Base-by-base conservation (phyloP, 345 rosid genomes). In the Eucalyptus sp. region DNA sequence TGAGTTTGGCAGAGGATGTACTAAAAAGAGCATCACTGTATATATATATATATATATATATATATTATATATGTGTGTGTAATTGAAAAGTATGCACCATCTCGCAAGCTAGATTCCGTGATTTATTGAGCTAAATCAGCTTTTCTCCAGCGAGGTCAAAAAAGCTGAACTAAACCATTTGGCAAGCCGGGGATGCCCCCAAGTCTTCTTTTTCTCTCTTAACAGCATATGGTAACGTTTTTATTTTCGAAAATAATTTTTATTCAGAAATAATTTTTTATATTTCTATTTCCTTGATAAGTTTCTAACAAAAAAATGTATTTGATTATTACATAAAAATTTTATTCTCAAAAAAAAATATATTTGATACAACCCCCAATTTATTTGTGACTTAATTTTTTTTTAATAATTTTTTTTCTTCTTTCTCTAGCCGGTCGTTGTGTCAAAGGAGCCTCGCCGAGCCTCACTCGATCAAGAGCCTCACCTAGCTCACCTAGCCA, bases 361-460 rank as follows among this genome's bases (percentile, higher is more conserved):
- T 0, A 52, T 52, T 18, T 52, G 10, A 52, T 52, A 18, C 5
- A 20, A 20, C 25, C 1, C 24, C 24, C 3, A 20, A 52, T 18
- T 52, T 52, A 16, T 52, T 52, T 15, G 8, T 52, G 9, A 52
- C 24, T 52, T 7, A 52, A 52, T 1, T 16, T 52, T 52, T 13
- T 13, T 17, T 17, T 3, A 1, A 3, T 51, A 51, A 51, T 51
- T 7, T 52, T 18, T 18, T 52, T 18, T 7, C 0, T 7, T 20
- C 2, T 52, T 52, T 20, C 10, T 52, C 25, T 18, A 52, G 0
- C 0, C 0, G 0, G 1, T 20, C 0, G 0, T 52, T 52, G 2
- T 1, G 0, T 52, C 10, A 0, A 52, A 52, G 2, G 58, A 52
- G 58, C 58, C 5, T 20, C 0, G 5, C 5, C 4, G 1, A 52